Evolutionary conservation across 164 flowering plant species (phyloP), one percentile per base, ranked within the genome.

Genomic region (Stephania yunnanensis): DNA sequence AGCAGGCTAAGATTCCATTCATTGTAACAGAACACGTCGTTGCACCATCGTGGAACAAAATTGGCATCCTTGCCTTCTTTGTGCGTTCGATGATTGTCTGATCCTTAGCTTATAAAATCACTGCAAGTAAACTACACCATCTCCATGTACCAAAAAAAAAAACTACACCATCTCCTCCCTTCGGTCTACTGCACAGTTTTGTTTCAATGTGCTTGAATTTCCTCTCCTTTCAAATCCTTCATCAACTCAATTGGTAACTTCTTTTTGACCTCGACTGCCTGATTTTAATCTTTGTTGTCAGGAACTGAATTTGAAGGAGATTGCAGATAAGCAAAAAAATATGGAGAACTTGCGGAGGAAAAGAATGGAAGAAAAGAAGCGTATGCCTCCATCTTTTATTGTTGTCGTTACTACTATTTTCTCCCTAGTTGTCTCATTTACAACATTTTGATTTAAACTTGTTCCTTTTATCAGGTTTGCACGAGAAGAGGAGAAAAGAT

Each of bases 281-380:
- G 44, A 36, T 44, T 3, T 69, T 7, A 42, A 17, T 4, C 7
- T 67, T 7, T 22, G 9, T 53, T 77, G 50, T 71, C 81, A 89
- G 97, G 89, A 84, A 61, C 74, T 89, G 85, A 87, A 86, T 76
- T 68, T 83, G 52, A 87, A 87, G 75, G 87, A 73, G 77, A 82
- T 63, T 70, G 84, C 86, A 63, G 89, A 84, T 53, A 89, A 84
- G 74, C 80, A 82, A 55, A 84, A 77, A 65, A 82, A 68, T 12
- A 29, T 77, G 68, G 87, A 82, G 36, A 75, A 73, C 70, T 66
- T 80, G 55, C 86, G 80, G 77, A 85, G 83, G 63, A 87, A 87
- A 77, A 88, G 89, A 76, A 90, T 84, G 83, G 88, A 89, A 42
- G 89, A 87, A 81, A 92, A 90, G 77, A 91, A 78, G 80, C 87